Base-by-base conservation (phyloP, 2,329 filamentous ascomycete genomes). In the Didymella arachidicola region DNA sequence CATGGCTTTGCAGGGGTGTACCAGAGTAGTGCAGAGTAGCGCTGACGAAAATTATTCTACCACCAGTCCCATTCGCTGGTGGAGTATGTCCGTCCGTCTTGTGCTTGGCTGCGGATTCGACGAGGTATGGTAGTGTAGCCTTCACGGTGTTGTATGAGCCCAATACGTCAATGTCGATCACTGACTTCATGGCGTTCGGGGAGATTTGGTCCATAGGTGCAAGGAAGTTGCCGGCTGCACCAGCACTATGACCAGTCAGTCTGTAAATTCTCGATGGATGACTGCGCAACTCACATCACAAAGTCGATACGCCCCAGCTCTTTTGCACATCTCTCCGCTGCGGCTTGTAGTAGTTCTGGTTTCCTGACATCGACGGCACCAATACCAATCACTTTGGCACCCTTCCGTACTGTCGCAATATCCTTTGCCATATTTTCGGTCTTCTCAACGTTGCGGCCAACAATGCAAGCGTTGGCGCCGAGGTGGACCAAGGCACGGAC, bases 91-190 rank as follows among this genome's bases (percentile, higher is more conserved):
- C 83, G 65, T 89, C 86, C 18, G 84, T 83, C 61, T 79, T 84
- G 68, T 88, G 81, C 68, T 85, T 86, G 32, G 80, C 78, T 1
- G 90, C 88, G n/a, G 92, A 96, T 68, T 87, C 83, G 12, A 92
- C 79, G 3, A 99, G 85, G 70, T 96, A 85, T 0, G 92, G 92
- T 32, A 97, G 81, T 1, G 92, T 95, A 3, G 94, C 93, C 80
- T 98, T 98, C 72, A 97, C 84, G 2, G 93, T 97, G 81, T 98
- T 96, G 80, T 91, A 99, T 16, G 91, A 96, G 30, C 95, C 95
- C 34, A 98, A 78, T 2, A 97, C 89, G 75, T 98, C 95, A 72
- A 99, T 99, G 61, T 98, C 95, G 70, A 98, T 94, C 65, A 99
- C 95, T 0, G 91, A 84, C 78, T 93, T 96, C 87, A 99, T 96